A percentile compares a stretch with the other conserved stretches of the same genome.
phyloP scores from a whole-genome alignment of 2,329 filamentous ascomycete genomes.

The Kalmusia sp. region DNA sequence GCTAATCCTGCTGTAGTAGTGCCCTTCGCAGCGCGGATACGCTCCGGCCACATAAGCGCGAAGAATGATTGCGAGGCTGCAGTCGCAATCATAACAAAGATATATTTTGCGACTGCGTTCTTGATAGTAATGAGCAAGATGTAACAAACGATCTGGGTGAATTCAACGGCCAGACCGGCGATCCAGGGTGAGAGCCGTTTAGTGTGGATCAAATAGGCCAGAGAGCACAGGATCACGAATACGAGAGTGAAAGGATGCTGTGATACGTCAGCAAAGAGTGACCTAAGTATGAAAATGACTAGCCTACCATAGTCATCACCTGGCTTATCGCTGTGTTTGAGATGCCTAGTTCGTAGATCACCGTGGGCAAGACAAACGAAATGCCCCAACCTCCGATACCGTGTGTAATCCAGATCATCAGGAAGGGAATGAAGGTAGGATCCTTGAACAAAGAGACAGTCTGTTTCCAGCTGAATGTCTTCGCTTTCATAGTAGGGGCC shows the following conservation, averaged over 20 bases:
- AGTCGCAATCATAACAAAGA: constrained; percentile 51
- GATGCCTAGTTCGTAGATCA: constrained; percentile 52
- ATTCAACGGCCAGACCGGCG: constrained; percentile 34
- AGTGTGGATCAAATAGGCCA: constrained; percentile 29
- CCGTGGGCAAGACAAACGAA: constrained; percentile 29
- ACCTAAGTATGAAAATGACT: background rate
- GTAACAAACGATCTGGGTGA: constrained; percentile 48
- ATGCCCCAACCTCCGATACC: constrained; percentile 32
- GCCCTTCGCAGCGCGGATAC: constrained; percentile 49
- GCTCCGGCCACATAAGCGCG: constrained; percentile 51
- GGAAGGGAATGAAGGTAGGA: constrained; percentile 28
- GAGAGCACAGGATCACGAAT: constrained; percentile 25
- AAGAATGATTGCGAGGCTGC: constrained; percentile 50
- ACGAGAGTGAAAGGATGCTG: constrained; percentile 30
- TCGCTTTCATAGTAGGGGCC: constrained; percentile 28
- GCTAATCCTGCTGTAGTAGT: constrained; percentile 49
- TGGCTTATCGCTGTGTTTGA: constrained; percentile 44
- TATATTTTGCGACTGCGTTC: constrained; percentile 45
- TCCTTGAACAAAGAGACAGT: constrained; percentile 22
- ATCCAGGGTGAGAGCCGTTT: constrained; percentile 29
- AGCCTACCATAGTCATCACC: constrained; percentile 33
- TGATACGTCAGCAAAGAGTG: background rate
- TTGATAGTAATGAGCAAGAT: constrained; percentile 49
- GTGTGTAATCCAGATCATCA: constrained; percentile 34
- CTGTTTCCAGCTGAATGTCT: constrained; percentile 31